Evolutionary conservation across 306 rosid genomes (phyloP).

Genomic region (Carpinus viminea): DNA sequence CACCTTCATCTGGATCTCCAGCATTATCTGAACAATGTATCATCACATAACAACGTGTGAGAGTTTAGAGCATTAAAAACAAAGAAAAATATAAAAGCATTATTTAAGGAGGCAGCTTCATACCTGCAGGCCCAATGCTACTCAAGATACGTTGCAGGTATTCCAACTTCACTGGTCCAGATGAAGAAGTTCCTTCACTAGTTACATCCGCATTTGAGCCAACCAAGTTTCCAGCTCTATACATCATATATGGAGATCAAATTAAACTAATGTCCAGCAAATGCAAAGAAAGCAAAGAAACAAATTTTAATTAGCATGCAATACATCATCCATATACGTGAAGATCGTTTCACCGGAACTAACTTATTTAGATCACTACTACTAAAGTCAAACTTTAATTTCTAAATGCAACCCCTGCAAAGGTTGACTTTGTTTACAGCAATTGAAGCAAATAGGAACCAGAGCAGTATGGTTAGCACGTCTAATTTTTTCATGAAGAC

Average conservation of each 20-base stretch:
- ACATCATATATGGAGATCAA: conserved; percentile 1
- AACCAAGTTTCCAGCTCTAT: conserved; percentile 54
- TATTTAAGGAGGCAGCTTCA: conserved; percentile 5
- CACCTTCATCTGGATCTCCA: conserved; percentile 87
- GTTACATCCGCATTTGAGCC: conserved; percentile 59
- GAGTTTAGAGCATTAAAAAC: conserved; percentile 20
- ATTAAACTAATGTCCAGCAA: conserved; percentile 18
- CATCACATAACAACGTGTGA: conserved; percentile 39
- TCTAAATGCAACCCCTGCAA: no score
- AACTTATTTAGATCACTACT: not conserved
- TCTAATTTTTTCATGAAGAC: no score
- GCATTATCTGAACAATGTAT: conserved; percentile 51
- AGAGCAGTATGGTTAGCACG: no score
- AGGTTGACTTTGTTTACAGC: no score
- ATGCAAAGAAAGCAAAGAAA: not conserved
- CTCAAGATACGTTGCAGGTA: conserved; percentile 86
- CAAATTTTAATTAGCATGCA: not conserved
- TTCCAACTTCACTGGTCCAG: conserved; percentile 82
- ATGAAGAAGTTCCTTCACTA: conserved; percentile 56
- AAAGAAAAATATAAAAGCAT: conserved; percentile 11
- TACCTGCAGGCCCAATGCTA: conserved; percentile 81
- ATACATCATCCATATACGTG: not conserved
- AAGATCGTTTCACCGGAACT: not conserved
- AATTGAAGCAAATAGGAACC: no score
- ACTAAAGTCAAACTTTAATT: not conserved